These are phyloP conservation scores for Penicillium sp. DNA, from an alignment of 2,329 filamentous ascomycete genomes.

Conservation along the genomic window DNA sequence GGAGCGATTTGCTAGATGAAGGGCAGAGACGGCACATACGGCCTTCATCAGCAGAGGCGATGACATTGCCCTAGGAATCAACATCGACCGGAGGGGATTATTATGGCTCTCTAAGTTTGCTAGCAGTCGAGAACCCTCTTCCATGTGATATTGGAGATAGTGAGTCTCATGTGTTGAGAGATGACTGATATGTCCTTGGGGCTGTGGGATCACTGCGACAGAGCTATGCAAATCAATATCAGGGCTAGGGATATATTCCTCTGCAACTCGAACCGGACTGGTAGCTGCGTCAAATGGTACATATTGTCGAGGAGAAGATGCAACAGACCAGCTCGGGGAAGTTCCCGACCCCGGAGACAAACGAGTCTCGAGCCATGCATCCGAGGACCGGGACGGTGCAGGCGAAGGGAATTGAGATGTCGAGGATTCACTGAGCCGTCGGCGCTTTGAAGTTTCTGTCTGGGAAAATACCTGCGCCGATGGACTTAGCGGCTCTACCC, in stretches of 20 bases:
- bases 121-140: slow-evolving; percentile 32
- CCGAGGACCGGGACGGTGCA: slow-evolving; percentile 11
- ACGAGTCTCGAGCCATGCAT: slow-evolving; percentile 7
- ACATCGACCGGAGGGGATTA: slow-evolving; percentile 34
- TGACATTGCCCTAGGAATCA: slow-evolving; percentile 36
- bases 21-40: slow-evolving; percentile 37
- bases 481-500: slow-evolving; percentile 34
- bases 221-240: background rate
- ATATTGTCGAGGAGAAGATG: slow-evolving; percentile 3
- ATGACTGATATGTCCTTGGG: slow-evolving; percentile 22
- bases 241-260: background rate
- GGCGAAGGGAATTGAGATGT: slow-evolving; percentile 10
- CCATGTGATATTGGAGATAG: slow-evolving; percentile 39
- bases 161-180: slow-evolving; percentile 30
- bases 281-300: background rate
- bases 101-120: slow-evolving; percentile 37
- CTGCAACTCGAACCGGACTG: background rate
- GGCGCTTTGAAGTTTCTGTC: slow-evolving; percentile 17
- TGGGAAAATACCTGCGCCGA: slow-evolving; percentile 29
- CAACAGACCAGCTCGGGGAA: slow-evolving; percentile 4
- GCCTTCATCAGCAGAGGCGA: slow-evolving; percentile 37
- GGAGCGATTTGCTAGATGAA: slow-evolving; percentile 34
- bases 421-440: slow-evolving; percentile 18
- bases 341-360: slow-evolving; percentile 8
- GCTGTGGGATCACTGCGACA: slow-evolving; percentile 12